Evolutionary conservation across 2,329 filamentous ascomycete species (phyloP).

Genomic region (Pseudocercospora musae): DNA sequence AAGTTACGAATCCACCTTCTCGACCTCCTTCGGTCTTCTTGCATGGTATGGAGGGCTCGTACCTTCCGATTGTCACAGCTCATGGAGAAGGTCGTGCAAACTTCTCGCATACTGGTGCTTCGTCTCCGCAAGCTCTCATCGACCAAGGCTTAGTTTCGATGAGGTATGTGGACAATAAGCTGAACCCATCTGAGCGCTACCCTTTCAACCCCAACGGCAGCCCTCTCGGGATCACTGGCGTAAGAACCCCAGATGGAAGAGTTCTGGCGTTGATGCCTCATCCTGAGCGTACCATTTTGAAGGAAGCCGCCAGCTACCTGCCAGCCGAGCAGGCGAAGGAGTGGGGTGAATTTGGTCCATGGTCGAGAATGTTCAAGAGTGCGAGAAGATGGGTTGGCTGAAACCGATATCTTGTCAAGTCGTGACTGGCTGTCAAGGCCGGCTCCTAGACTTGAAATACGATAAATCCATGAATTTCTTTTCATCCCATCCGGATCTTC

Average conservation of each 20-base stretch:
- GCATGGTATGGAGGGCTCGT: slow-evolving; percentile 78
- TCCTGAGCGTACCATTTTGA: slow-evolving; percentile 82
- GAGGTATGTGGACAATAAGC: slow-evolving; percentile 80
- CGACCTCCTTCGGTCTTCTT: slow-evolving; percentile 73
- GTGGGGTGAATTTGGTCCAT: slow-evolving; percentile 81
- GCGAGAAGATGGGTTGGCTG: slow-evolving; percentile 79
- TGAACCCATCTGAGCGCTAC: slow-evolving; percentile 73
- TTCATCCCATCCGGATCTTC: not conserved
- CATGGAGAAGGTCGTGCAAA: slow-evolving; percentile 85
- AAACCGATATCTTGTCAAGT: not conserved
- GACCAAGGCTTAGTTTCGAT: slow-evolving; percentile 69
- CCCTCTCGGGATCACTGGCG: slow-evolving; percentile 75
- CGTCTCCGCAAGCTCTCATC: slow-evolving; percentile 52
- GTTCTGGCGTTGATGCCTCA: slow-evolving; percentile 92
- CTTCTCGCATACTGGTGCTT: slow-evolving; percentile 49
- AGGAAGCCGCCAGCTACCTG: slow-evolving; percentile 72
- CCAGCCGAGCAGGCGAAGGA: slow-evolving; percentile 61
- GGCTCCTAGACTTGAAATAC: not conserved
- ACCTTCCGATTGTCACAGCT: slow-evolving; percentile 80
- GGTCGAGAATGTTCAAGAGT: slow-evolving; percentile 82
- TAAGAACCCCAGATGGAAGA: slow-evolving; percentile 71
- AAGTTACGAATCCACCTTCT: slow-evolving; percentile 60
- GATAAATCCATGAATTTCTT: not conserved
- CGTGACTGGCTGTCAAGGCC: no score
- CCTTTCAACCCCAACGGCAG: slow-evolving; percentile 89